Evolutionary conservation across 371 early-diverging fungal genomes (phyloP), one percentile per base, ranked within the genome.

Genomic region (Blyttiomyces sp.): DNA sequence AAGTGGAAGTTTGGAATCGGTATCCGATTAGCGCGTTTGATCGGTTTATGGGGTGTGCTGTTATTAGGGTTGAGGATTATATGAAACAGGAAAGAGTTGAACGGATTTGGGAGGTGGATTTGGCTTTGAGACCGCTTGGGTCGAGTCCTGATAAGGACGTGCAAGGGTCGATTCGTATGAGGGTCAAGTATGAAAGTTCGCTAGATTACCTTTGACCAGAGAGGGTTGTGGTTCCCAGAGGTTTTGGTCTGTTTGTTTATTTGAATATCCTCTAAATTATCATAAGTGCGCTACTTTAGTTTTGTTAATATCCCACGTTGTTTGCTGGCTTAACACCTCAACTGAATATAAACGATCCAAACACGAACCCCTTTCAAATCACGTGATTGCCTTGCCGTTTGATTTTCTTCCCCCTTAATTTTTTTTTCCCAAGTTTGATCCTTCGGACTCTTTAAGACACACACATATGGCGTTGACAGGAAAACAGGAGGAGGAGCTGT

Each of bases 401-500:
- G n/a, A n/a, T n/a, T n/a, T n/a, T n/a, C n/a, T n/a, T n/a, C n/a
- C n/a, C n/a, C n/a, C n/a, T n/a, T n/a, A n/a, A n/a, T n/a, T n/a
- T n/a, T n/a, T n/a, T n/a, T n/a, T n/a, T n/a, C n/a, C n/a, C n/a
- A n/a, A n/a, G n/a, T n/a, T n/a, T n/a, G n/a, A n/a, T n/a, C n/a
- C n/a, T n/a, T n/a, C n/a, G n/a, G n/a, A n/a, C n/a, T n/a, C n/a
- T n/a, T n/a, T n/a, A n/a, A n/a, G n/a, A n/a, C n/a, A n/a, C n/a
- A n/a, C n/a, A n/a, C n/a, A n/a, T n/a, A n/a, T n/a, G n/a, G n/a
- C 63, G 4, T 62, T 73, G 26, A 63, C 70, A 4, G 32, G 43
- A 13, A 68, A 72, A 44, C 74, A 74, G 46, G 44, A 57, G 51
- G 68, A 69, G 23, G 74, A 74, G 43, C 69, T 74, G 74, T 71